These are phyloP conservation scores for Phialophora verrucosa DNA, from an alignment of 2,329 filamentous ascomycete genomes.

Conservation along the genomic window DNA sequence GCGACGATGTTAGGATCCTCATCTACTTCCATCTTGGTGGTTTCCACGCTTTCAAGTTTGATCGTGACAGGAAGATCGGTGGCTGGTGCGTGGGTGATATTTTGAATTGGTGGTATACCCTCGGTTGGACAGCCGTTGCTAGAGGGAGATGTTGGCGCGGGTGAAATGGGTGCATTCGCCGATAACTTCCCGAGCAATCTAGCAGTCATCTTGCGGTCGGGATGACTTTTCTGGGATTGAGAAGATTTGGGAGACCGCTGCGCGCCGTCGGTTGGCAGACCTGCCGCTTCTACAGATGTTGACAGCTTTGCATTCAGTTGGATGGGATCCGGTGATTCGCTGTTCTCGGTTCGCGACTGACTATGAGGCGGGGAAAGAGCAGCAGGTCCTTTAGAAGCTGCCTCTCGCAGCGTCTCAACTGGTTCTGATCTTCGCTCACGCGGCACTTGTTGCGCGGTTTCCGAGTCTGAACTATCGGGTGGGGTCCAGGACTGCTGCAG, in stretches of 20 bases:
- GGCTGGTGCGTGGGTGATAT: not conserved
- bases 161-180: conserved; percentile 26
- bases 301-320: not conserved
- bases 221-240: conserved; percentile 3
- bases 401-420: not conserved
- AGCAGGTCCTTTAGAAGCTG: conserved; percentile 8
- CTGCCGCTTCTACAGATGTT: not conserved
- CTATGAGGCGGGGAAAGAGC: conserved; percentile 37
- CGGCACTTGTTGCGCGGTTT: conserved; percentile 10
- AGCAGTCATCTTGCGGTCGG: conserved; percentile 29
- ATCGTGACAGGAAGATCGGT: conserved; percentile 30
- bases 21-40: conserved; percentile 36
- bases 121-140: conserved; percentile 30
- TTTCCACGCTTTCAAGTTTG: conserved; percentile 38
- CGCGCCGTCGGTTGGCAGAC: not conserved
- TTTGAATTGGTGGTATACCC: not conserved
- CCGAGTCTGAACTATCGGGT: conserved; percentile 31
- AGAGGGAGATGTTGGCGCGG: conserved; percentile 37
- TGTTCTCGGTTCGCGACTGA: conserved; percentile 15
- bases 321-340: conserved; percentile 5
- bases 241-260: conserved; percentile 9
- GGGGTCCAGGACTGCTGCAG: conserved; percentile 41
- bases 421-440: conserved; percentile 10
- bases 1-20: conserved; percentile 29
- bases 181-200: conserved; percentile 28